Evolutionary conservation across 805 yeast species (phyloP).

Genomic region (Wickerhamomyces tratensis): DNA sequence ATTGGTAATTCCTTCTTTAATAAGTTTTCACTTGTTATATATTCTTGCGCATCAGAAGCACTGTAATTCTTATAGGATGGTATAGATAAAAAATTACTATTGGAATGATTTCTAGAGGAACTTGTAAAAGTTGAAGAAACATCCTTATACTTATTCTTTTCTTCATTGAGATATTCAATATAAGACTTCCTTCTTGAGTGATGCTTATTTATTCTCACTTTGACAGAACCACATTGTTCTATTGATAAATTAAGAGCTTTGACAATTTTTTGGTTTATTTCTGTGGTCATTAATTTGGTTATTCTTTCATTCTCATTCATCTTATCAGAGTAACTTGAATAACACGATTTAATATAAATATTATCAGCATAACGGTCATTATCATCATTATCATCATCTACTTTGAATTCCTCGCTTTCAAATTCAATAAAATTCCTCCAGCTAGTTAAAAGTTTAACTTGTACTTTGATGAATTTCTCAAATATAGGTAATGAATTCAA

Average conservation of each 20-base stretch:
- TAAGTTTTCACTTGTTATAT: slow-evolving; percentile 14
- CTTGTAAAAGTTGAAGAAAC: background rate
- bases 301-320: slow-evolving; percentile 17
- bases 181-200: slow-evolving; percentile 24
- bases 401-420: slow-evolving; percentile 9
- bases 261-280: slow-evolving; percentile 18
- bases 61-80: background rate
- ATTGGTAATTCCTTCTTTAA: slow-evolving; percentile 22
- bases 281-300: slow-evolving; percentile 17
- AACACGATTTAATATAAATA: slow-evolving; percentile 17
- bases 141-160: background rate
- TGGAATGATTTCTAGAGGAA: background rate
- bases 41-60: slow-evolving; percentile 11
- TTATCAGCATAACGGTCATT: background rate
- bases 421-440: slow-evolving; percentile 23
- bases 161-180: slow-evolving; percentile 8
- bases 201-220: slow-evolving; percentile 20
- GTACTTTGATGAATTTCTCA: slow-evolving; percentile 4
- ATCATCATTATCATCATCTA: slow-evolving; percentile 1
- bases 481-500: slow-evolving; percentile 4
- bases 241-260: slow-evolving; percentile 18
- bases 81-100: too few relatives aligned
- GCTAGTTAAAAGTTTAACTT: slow-evolving; percentile 9
- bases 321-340: slow-evolving; percentile 18
- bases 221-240: slow-evolving; percentile 16